phyloP scores from a whole-genome alignment of 1,284 basidiomycete genomes.

The Schizopora paradoxa region DNA sequence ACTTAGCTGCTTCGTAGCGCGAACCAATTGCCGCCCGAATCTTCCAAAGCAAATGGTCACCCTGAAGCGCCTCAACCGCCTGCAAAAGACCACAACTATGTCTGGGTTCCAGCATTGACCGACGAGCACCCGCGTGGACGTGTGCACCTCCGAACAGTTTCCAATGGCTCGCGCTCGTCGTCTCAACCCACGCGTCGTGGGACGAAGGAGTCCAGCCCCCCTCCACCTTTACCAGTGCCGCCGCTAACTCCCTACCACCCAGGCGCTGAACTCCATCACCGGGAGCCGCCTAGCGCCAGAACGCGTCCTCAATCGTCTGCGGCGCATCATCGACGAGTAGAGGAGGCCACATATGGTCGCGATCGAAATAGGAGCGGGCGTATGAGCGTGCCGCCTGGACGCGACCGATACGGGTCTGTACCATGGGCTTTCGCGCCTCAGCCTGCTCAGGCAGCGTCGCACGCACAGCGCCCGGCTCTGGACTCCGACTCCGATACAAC shows the following conservation, averaged over 20 bases:
- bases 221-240: neutral
- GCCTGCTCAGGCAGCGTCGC: too few relatives aligned
- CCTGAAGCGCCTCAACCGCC: neutral
- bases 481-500: neutral
- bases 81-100: neutral
- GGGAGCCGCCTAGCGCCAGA: neutral
- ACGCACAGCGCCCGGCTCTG: too few relatives aligned
- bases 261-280: neutral
- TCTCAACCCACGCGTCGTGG: conserved; percentile 1
- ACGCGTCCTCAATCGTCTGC: neutral
- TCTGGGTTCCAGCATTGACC: conserved; percentile 7
- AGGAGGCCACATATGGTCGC: too few relatives aligned
- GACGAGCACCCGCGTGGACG: conserved; percentile 5
- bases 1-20: conserved; percentile 1
- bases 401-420: too few relatives aligned
- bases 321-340: neutral
- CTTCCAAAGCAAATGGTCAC: neutral
- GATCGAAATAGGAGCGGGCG: too few relatives aligned
- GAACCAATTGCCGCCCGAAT: neutral
- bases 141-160: neutral
- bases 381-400: too few relatives aligned
- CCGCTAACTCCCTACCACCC: conserved; percentile 1
- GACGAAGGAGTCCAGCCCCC: neutral
- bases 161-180: conserved; percentile 1
- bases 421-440: too few relatives aligned